phyloP scores from a whole-genome alignment of 805 yeast genomes.

The Pichia membranifaciens region DNA sequence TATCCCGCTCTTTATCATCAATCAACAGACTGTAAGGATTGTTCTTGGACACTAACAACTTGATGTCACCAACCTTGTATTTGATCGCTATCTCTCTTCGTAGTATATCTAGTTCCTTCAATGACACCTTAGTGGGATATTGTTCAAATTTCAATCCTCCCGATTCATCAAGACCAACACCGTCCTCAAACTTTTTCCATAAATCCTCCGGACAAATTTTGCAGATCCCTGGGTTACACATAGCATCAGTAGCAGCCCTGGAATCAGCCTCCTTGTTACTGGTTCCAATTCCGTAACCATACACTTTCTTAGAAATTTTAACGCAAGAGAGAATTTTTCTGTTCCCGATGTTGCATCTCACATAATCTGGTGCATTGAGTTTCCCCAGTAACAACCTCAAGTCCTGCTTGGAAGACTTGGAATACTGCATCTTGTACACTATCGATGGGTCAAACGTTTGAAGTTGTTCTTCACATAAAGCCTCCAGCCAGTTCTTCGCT shows the following conservation, averaged over 20 bases:
- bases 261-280: constrained; percentile 71
- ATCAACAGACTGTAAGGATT: constrained; percentile 9
- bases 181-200: constrained; percentile 14
- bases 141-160: constrained; percentile 16
- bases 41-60: constrained; percentile 12
- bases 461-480: constrained; percentile 37
- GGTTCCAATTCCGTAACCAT: constrained; percentile 68
- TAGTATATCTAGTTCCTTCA: constrained; percentile 6
- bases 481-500: constrained; percentile 51
- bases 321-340: constrained; percentile 39
- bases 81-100: constrained; percentile 11
- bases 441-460: constrained; percentile 14
- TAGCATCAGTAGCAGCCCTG: constrained; percentile 75
- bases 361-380: constrained; percentile 49
- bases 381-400: constrained; percentile 47
- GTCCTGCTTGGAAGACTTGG: constrained; percentile 43
- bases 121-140: constrained; percentile 1
- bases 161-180: constrained; percentile 9
- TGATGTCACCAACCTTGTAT: constrained; percentile 10
- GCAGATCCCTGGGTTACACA: constrained; percentile 14
- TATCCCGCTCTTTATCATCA: constrained; percentile 6
- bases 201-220: constrained; percentile 11
- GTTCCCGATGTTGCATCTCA: constrained; percentile 29
- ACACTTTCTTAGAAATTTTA: constrained; percentile 54
- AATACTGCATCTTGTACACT: constrained; percentile 14